A percentile compares a stretch with the other conserved stretches of the same genome.
These are phyloP conservation scores for Plasmodium cynomolgi DNA, from an alignment of 169 alveolate genomes.

Conservation along the genomic window DNA sequence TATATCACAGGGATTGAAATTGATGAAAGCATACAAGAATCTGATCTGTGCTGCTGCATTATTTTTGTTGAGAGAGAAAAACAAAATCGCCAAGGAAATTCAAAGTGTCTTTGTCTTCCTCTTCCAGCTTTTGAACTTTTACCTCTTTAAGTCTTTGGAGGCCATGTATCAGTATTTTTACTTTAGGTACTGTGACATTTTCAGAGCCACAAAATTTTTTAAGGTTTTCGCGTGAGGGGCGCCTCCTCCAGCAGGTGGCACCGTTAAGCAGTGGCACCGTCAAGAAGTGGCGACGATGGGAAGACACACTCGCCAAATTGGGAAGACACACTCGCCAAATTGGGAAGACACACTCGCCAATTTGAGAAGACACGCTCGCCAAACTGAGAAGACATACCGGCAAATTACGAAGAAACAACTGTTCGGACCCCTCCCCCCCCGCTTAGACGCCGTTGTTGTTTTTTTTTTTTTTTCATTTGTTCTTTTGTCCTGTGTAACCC, in stretches of 20 bases:
- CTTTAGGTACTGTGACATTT: conserved; percentile 20
- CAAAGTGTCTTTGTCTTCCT: background rate
- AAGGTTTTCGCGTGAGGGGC: conserved; percentile 7
- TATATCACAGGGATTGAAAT: background rate
- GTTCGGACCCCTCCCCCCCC: background rate
- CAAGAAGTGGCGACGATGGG: background rate
- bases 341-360: background rate
- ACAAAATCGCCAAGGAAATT: conserved; percentile 38
- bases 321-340: background rate
- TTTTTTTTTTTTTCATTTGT: background rate
- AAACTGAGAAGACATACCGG: background rate
- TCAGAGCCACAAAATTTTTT: conserved; percentile 11
- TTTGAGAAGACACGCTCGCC: background rate
- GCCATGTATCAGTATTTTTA: conserved; percentile 13
- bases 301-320: background rate
- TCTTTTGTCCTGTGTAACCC: background rate
- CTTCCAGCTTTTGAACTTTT: conserved; percentile 9
- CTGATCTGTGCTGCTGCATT: background rate
- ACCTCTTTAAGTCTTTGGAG: conserved; percentile 5
- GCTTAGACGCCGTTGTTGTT: background rate
- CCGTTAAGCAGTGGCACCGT: background rate
- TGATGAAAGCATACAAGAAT: background rate
- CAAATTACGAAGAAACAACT: background rate
- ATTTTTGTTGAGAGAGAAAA: conserved; percentile 6
- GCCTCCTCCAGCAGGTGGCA: too few species aligned